Base-by-base conservation (phyloP, 345 rosid species). In the Hevea brasiliensis region DNA sequence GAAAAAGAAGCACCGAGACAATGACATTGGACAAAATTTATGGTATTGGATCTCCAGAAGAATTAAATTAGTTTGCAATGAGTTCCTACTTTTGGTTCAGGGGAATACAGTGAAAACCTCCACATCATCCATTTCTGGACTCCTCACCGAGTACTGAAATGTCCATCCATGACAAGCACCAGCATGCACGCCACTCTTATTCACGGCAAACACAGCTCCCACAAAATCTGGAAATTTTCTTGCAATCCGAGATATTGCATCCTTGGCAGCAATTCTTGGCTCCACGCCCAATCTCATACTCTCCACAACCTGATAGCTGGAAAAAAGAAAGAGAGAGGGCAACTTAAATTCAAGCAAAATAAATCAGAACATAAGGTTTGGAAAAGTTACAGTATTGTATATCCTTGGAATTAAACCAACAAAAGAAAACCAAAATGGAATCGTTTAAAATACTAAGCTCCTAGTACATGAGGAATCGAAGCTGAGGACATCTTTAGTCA, bases 161-260 rank as follows among this genome's bases (percentile, higher is more conserved):
- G 87, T 88, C 98, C 97, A 94, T 41, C 98, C 98, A 82, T 90
- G 86, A 73, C 97, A 90, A 66, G 94, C 95, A 68, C 95, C 98
- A 14, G 90, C 90, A 41, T 92, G 97, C 47, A 75, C 76, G 14
- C 97, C 97, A 24, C 84, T 82, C 83, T 86, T 94, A 67, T 88
- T 83, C 55, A 92, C 63, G 24, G 97, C 98, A 60, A 94, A 84
- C 62, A 94, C 86, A 45, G 97, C 98, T 61, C 98, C 98, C n/a
- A 92, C 85, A 41, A 87, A 94, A 76, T 86, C 78, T 0, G 95
- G 97, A 74, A 84, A 94, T 69, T 86, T 94, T 78, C 80, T 85
- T 0, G 92, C 74, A 1, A 92, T 94, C 78, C 97, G 81, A 4
- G 85, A 82, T 26, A 94, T 88, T 40, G 98, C 98, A 74, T 92